phyloP scores from a whole-genome alignment of 176 grass and related monocot species.

The Oryza longistaminata region DNA sequence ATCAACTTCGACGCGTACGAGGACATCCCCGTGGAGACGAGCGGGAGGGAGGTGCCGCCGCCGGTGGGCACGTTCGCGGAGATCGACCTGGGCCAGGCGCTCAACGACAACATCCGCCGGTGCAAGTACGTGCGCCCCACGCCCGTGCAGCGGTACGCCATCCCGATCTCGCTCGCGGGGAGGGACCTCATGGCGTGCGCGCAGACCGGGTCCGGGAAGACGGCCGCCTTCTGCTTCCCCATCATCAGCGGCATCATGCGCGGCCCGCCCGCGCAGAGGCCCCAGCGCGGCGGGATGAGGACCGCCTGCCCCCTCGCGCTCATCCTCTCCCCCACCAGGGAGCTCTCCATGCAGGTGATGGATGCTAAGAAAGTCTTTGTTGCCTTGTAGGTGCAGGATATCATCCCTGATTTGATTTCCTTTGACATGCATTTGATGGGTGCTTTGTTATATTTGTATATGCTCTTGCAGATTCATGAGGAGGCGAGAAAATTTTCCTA shows the following conservation, averaged over 20 bases:
- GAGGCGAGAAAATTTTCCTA: conserved; percentile 91
- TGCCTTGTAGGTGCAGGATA: background rate
- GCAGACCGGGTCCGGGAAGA: conserved; percentile 89
- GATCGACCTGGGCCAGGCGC: conserved; percentile 78
- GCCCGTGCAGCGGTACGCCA: conserved; percentile 88
- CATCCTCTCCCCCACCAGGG: conserved; percentile 93
- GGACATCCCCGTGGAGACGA: conserved; percentile 88
- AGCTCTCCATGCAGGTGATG: conserved; percentile 86
- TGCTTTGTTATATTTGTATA: background rate
- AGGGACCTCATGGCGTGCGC: conserved; percentile 96
- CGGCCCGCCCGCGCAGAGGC: conserved; percentile 35
- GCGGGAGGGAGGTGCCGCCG: conserved; percentile 74
- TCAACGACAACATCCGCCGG: conserved; percentile 86
- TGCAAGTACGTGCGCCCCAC: conserved; percentile 93
- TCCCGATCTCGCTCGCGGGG: conserved; percentile 71
- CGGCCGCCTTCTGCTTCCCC: conserved; percentile 92
- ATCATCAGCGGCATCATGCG: conserved; percentile 90
- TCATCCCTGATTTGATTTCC: background rate
- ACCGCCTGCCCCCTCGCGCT: conserved; percentile 65
- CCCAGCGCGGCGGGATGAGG: conserved; percentile 47
- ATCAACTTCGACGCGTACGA: conserved; percentile 98
- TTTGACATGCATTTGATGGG: background rate
- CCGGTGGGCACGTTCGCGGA: conserved; percentile 71
- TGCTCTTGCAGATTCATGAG: conserved; percentile 75
- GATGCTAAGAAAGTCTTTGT: background rate